Base-by-base conservation (phyloP, 2,329 filamentous ascomycete genomes). In the Ophiocordyceps australis region DNA sequence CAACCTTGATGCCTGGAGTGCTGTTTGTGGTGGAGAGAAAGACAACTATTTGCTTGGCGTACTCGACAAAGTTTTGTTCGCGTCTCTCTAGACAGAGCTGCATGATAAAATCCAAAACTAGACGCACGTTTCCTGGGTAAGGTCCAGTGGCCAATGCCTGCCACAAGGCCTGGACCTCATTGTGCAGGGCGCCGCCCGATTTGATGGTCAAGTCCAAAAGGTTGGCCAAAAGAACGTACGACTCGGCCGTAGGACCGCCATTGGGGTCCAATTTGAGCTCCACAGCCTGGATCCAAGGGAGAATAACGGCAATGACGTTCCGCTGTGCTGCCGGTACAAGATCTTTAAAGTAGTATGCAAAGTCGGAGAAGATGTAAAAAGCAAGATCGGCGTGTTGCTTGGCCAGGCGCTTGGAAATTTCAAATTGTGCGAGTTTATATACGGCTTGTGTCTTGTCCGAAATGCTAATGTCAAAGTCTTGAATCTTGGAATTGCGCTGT, bases 401-500 rank as follows among this genome's bases (percentile, higher is more conserved):
- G 2, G 85, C 79, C 20, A 98, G 64, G 13, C 85, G 67, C 40
- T 86, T 83, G 0, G 89, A 95, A 14, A 92, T 91, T 44, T 95
- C 86, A 36, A 94, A 95, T 43, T 98, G 89, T 0, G 91, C 89
- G 23, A 91, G 62, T 52, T 98, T 98, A 53, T 95, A 98, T 3
- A 98, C 86, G 0, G 86, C 85, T 36, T 92, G 92, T 0, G 91
- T 98, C 52, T 94, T 95, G 52, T 98, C 91, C 0, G 86, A 91
- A 30, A 98, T 89, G 46, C 85, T 94, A 40, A 98, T 95, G 41
- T 98, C 89, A 31, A 94, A 91, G 46, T 98, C 89, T 44, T 93
- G 82, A 6, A 98, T 72, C 43, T 91, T 91, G 2, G 86, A 93
- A 35, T 72, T 89, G 36, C 79, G 59, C 3, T 53, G 52, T 35